These are phyloP conservation scores for Beauveria sp. DNA, from an alignment of 2,329 filamentous ascomycete species.

Conservation along the genomic window DNA sequence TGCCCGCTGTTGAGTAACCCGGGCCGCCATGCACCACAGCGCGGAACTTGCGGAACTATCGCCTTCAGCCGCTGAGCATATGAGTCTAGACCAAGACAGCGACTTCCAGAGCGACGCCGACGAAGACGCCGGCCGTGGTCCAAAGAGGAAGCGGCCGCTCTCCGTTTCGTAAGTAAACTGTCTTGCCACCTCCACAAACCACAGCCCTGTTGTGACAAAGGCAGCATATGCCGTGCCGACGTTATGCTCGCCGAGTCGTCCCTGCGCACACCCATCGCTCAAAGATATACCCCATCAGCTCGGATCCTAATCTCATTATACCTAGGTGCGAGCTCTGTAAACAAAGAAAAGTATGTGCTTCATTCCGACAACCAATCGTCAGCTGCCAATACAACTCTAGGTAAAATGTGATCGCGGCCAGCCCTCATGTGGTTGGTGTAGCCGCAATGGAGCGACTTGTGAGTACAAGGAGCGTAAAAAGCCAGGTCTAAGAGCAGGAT, in stretches of 20 bases:
- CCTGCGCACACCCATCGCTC: not conserved
- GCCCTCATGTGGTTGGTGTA: conserved; percentile 63
- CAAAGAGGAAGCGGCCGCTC: conserved; percentile 54
- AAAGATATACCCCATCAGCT: conserved; percentile 11
- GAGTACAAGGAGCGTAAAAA: conserved; percentile 65
- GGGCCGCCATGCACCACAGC: conserved; percentile 1
- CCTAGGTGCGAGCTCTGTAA: conserved; percentile 70
- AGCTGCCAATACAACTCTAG: conserved; percentile 27
- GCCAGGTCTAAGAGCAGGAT: conserved; percentile 57
- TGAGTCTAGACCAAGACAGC: conserved; percentile 35
- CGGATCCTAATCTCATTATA: conserved; percentile 29
- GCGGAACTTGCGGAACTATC: conserved; percentile 15
- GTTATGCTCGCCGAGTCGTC: not conserved
- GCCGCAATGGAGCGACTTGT: conserved; percentile 53
- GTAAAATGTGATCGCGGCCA: conserved; percentile 71
- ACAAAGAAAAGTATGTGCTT: conserved; percentile 58
- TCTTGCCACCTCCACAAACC: conserved; percentile 9
- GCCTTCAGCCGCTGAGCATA: conserved; percentile 22
- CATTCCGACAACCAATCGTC: not conserved
- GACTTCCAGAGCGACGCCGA: conserved; percentile 45
- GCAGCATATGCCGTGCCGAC: not conserved
- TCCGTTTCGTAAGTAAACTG: conserved; percentile 47
- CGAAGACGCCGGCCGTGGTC: conserved; percentile 34
- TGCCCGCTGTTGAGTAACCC: not conserved
- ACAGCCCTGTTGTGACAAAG: not conserved